phyloP scores from a whole-genome alignment of 768 basidiomycete genomes.

The Xerocomellus amylosporus region DNA sequence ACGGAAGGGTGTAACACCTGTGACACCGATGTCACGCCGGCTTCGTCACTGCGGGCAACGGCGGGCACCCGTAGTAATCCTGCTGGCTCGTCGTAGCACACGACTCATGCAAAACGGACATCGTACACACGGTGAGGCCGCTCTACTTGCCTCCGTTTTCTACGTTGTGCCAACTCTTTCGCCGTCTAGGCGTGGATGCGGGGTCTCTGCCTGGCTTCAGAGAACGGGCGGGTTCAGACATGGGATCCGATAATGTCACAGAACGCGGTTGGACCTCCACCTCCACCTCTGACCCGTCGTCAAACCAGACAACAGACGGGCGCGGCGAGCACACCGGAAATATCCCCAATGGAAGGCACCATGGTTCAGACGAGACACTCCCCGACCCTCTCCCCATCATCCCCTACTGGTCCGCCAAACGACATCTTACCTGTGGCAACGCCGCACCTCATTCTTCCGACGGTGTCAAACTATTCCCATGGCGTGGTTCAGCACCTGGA shows the following conservation, averaged over 20 bases:
- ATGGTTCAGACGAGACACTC: constrained; percentile 46
- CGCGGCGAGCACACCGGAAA: constrained; percentile 29
- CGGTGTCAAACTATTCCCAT: constrained; percentile 64
- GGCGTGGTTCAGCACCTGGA: constrained; percentile 77
- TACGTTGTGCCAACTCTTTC: constrained; percentile 4
- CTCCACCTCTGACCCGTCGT: constrained; percentile 50
- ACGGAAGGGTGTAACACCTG: neutral
- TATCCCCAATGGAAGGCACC: constrained; percentile 35
- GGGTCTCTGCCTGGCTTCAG: constrained; percentile 15
- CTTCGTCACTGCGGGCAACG: constrained; percentile 7
- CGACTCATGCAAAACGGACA: constrained; percentile 37
- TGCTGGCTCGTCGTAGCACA: constrained; percentile 1
- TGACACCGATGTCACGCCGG: constrained; percentile 14
- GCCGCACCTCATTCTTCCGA: constrained; percentile 68
- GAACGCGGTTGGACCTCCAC: constrained; percentile 50
- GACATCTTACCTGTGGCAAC: constrained; percentile 89
- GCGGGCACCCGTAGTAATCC: constrained; percentile 5
- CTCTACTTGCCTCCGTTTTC: neutral
- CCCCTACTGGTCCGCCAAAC: constrained; percentile 84
- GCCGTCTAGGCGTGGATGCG: constrained; percentile 17
- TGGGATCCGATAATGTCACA: constrained; percentile 54
- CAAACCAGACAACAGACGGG: constrained; percentile 35
- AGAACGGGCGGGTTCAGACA: constrained; percentile 23
- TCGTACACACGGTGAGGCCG: constrained; percentile 20
- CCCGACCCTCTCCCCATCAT: constrained; percentile 56